These are phyloP conservation scores for Inosperma sp. DNA, from an alignment of 768 basidiomycete species.

Conservation along the genomic window DNA sequence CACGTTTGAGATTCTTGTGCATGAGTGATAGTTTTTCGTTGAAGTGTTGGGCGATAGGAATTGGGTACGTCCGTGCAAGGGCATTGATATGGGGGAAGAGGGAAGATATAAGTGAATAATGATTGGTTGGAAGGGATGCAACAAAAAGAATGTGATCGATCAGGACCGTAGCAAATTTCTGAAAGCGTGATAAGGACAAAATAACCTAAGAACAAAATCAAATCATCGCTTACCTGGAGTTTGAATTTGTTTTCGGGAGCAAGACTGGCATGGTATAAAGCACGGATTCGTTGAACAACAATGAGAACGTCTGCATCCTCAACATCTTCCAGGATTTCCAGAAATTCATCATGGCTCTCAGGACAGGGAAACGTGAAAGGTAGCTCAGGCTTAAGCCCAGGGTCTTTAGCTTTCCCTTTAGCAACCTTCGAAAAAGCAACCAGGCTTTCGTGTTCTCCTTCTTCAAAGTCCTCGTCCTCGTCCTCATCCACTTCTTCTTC, in stretches of 20 bases:
- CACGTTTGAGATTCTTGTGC: conserved; percentile 90
- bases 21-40: conserved; percentile 80
- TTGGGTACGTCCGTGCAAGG: conserved; percentile 76
- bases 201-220: not conserved
- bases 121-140: conserved; percentile 56
- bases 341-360: conserved; percentile 77
- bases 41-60: conserved; percentile 73
- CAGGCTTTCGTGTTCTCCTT: conserved; percentile 44
- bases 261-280: conserved; percentile 90
- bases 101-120: conserved; percentile 54
- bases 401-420: conserved; percentile 34
- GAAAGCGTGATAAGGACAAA: conserved; percentile 11
- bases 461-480: conserved; percentile 33
- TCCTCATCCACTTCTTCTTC: conserved; percentile 33
- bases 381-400: conserved; percentile 49
- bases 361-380: conserved; percentile 95
- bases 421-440: conserved; percentile 25
- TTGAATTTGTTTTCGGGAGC: conserved; percentile 87
- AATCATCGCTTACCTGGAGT: conserved; percentile 60
- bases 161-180: conserved; percentile 74
- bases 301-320: conserved; percentile 68
- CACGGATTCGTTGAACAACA: conserved; percentile 86
- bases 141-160: conserved; percentile 85
- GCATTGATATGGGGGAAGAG: conserved; percentile 76
- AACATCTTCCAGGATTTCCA: conserved; percentile 72